Percentiles rank a stretch among this genome's conserved stretches.
These are phyloP conservation scores for Ceratocystis alfenasii DNA, from an alignment of 2,329 filamentous ascomycete species.

Conservation along the genomic window DNA sequence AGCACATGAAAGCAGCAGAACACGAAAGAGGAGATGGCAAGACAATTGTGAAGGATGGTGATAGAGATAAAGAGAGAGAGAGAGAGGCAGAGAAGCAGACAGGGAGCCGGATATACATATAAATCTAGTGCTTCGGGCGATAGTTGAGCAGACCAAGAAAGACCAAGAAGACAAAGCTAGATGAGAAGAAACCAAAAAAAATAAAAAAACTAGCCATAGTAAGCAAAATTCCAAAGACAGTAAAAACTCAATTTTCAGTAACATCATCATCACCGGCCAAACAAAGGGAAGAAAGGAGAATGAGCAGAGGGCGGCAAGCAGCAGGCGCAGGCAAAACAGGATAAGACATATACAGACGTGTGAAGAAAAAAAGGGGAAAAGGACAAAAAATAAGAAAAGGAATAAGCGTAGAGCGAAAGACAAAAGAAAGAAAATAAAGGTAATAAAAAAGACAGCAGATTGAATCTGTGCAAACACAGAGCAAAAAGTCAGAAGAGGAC, in stretches of 20 bases:
- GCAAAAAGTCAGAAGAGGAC: conserved; percentile 9
- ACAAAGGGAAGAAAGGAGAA: conserved; percentile 9
- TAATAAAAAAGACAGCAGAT: background rate
- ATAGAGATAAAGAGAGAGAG: background rate
- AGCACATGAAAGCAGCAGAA: background rate
- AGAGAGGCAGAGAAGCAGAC: background rate
- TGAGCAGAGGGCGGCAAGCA: conserved; percentile 5
- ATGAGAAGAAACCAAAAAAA: background rate
- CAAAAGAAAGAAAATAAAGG: conserved; percentile 7
- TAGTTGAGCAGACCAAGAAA: background rate
- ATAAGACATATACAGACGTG: background rate
- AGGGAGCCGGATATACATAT: background rate
- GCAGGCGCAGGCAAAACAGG: background rate
- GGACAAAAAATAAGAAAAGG: background rate
- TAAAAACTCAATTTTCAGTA: conserved; percentile 5
- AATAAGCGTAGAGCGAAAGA: background rate
- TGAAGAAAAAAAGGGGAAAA: conserved; percentile 11
- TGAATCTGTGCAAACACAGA: conserved; percentile 2
- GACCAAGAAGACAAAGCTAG: background rate
- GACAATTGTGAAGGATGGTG: background rate
- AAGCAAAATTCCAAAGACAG: conserved; percentile 3
- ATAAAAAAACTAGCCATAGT: background rate
- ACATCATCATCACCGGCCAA: background rate
- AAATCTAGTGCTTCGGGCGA: background rate
- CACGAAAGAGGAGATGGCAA: background rate